Conservation (phyloP, 2,329 filamentous ascomycete genomes). For the Aspergillus ibericus region DNA sequence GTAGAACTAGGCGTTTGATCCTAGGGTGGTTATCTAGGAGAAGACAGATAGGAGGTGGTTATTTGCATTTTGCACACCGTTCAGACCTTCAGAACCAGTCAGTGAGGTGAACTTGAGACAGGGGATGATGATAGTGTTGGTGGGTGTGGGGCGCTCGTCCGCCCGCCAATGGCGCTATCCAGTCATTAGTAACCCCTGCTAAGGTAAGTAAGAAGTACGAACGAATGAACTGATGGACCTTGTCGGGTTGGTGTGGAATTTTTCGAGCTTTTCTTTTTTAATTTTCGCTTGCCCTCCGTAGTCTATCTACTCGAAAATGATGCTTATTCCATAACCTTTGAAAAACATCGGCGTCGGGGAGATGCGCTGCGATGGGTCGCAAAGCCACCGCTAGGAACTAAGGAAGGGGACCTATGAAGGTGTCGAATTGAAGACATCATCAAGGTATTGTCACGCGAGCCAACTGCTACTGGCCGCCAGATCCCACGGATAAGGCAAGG, state of each 20-base stretch:
- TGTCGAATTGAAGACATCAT: background rate
- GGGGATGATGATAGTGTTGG: conserved; percentile 2
- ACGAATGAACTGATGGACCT: background rate
- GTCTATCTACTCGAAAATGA: too few relatives aligned
- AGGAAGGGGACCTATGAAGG: background rate
- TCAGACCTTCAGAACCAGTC: background rate
- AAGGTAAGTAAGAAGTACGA: conserved; percentile 3
- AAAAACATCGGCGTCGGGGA: too few relatives aligned
- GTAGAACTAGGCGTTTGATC: background rate
- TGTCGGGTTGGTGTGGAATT: background rate
- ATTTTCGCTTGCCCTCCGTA: background rate
- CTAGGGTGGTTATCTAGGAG: background rate
- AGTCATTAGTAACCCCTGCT: background rate
- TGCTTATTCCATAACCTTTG: too few relatives aligned
- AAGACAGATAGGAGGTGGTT: background rate
- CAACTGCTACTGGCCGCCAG: background rate
- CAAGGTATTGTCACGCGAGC: background rate
- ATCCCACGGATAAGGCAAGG: background rate
- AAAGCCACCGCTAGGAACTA: background rate
- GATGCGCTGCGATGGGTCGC: background rate
- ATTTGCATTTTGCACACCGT: background rate
- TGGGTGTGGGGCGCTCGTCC: background rate
- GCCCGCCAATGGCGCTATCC: conserved; percentile 1
- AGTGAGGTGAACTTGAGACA: conserved; percentile 1
- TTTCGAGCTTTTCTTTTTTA: background rate